Evolutionary conservation across 345 rosid species (phyloP).

Genomic region (Litchi chinensis): DNA sequence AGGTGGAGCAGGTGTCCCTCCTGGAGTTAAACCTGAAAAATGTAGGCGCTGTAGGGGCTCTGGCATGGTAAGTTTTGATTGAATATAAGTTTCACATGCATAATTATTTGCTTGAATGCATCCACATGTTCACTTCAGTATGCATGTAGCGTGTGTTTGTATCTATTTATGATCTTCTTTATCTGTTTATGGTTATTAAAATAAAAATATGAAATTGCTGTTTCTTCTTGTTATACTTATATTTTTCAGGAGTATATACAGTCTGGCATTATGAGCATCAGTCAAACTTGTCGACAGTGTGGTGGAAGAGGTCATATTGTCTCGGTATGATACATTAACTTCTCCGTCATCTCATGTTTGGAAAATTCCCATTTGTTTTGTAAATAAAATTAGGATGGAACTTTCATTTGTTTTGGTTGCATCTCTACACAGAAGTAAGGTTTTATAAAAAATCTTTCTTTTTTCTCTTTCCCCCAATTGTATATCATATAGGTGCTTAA

Average conservation of each 20-base stretch:
- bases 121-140: too few relatives aligned
- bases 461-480: not conserved
- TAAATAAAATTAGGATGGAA: not conserved
- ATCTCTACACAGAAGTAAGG: not conserved
- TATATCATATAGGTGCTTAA: not conserved
- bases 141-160: not conserved
- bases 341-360: not conserved
- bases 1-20: slow-evolving; percentile 99
- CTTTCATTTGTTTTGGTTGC: not conserved
- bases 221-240: slow-evolving; percentile 7
- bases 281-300: slow-evolving; percentile 71
- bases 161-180: not conserved
- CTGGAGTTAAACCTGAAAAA: slow-evolving; percentile 90
- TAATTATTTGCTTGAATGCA: not conserved
- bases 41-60: slow-evolving; percentile 86
- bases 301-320: slow-evolving; percentile 80
- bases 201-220: not conserved
- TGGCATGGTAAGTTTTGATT: slow-evolving; percentile 71
- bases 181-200: not conserved
- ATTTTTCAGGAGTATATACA: slow-evolving; percentile 15
- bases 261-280: slow-evolving; percentile 67
- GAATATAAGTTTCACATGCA: not conserved
- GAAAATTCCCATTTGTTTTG: not conserved
- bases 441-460: not conserved
- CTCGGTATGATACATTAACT: slow-evolving; percentile 50